Conservation (phyloP, 2,329 filamentous ascomycete genomes). For the Pestalotiopsis sp. region DNA sequence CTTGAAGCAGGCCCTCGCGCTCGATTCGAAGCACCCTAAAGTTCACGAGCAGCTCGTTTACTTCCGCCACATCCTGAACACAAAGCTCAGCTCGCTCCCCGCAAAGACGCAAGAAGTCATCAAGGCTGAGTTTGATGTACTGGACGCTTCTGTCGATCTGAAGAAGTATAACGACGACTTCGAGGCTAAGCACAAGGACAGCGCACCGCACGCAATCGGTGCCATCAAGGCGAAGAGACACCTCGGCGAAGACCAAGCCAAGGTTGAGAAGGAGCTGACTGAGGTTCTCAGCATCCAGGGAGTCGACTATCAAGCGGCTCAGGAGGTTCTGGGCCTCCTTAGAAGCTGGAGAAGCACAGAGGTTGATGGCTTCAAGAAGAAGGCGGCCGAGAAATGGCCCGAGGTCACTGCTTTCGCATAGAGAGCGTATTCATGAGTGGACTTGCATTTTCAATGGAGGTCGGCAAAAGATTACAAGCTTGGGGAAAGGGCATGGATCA, state of each 20-base stretch:
- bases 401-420: conserved; percentile 47
- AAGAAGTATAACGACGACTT: conserved; percentile 68
- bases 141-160: conserved; percentile 59
- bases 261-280: conserved; percentile 61
- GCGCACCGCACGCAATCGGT: conserved; percentile 62
- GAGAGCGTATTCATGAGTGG: background rate
- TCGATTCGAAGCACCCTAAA: conserved; percentile 69
- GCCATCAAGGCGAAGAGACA: conserved; percentile 60
- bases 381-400: conserved; percentile 51
- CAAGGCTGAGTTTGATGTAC: conserved; percentile 63
- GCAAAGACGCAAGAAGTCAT: conserved; percentile 69
- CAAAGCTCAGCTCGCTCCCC: conserved; percentile 59
- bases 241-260: conserved; percentile 56
- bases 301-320: conserved; percentile 49
- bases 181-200: conserved; percentile 60
- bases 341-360: conserved; percentile 51
- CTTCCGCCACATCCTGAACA: conserved; percentile 64
- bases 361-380: conserved; percentile 47
- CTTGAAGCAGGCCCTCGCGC: conserved; percentile 68
- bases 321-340: conserved; percentile 40
- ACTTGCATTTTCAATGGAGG: background rate
- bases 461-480: background rate
- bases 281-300: conserved; percentile 48
- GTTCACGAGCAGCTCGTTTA: conserved; percentile 74
- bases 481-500: background rate